Conservation (phyloP, 2,329 filamentous ascomycete species). For the Pyrenophora seminiperda region DNA sequence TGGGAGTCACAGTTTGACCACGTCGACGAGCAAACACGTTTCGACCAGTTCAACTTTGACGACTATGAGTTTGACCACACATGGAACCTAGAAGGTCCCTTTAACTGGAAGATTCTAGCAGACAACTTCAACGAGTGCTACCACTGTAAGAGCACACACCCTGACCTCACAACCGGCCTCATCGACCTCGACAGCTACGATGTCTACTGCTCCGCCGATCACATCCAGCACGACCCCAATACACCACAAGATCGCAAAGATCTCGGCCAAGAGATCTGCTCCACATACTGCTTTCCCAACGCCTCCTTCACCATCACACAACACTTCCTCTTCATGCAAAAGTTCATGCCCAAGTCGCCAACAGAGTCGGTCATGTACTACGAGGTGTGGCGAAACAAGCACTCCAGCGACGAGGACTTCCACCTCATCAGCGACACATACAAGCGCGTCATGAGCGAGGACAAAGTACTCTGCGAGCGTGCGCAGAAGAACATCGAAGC, state of each 20-base stretch:
- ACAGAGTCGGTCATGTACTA: slow-evolving; percentile 63
- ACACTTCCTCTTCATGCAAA: slow-evolving; percentile 68
- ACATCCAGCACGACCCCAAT: slow-evolving; percentile 42
- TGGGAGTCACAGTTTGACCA: slow-evolving; percentile 40
- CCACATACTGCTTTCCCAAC: slow-evolving; percentile 41
- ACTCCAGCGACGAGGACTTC: slow-evolving; percentile 64
- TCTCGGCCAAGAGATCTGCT: slow-evolving; percentile 36
- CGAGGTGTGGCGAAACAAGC: slow-evolving; percentile 67
- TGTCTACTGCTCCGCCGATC: slow-evolving; percentile 36
- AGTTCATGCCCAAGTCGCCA: slow-evolving; percentile 62
- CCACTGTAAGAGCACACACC: slow-evolving; percentile 65
- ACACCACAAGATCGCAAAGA: slow-evolving; percentile 34
- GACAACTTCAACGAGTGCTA: slow-evolving; percentile 73
- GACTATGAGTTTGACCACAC: slow-evolving; percentile 56
- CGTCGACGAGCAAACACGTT: slow-evolving; percentile 43
- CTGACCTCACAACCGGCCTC: slow-evolving; percentile 60
- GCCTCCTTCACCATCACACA: slow-evolving; percentile 41
- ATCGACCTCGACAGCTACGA: slow-evolving; percentile 62
- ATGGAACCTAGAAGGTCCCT: slow-evolving; percentile 40
- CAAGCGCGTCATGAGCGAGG: slow-evolving; percentile 67
- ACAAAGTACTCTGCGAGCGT: slow-evolving; percentile 65
- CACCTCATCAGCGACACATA: slow-evolving; percentile 63
- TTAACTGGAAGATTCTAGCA: slow-evolving; percentile 44
- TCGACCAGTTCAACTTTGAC: slow-evolving; percentile 41
- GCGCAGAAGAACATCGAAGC: slow-evolving; percentile 66